Percentiles rank a stretch among this genome's conserved stretches.
phyloP scores from a whole-genome alignment of 352 stramenopile genomes.

The Pythium folliculosum region DNA sequence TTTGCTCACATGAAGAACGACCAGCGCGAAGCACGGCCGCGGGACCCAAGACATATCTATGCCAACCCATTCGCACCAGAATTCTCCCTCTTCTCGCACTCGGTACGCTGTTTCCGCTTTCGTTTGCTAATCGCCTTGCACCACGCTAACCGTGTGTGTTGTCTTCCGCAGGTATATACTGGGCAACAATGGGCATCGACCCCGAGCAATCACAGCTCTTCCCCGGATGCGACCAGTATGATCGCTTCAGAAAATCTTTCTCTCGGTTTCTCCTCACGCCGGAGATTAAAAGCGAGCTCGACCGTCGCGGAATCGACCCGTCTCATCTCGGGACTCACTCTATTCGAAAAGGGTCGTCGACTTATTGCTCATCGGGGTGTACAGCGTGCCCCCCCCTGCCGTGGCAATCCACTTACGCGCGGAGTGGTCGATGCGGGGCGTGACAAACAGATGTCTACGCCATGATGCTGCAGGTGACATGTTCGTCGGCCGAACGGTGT shows the following conservation, averaged over 20 bases:
- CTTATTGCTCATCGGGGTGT: constrained; percentile 23
- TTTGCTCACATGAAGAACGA: constrained; percentile 45
- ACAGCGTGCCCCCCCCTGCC: constrained; percentile 27
- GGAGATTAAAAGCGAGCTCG: constrained; percentile 19
- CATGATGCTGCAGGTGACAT: constrained; percentile 32
- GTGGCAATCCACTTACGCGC: constrained; percentile 27
- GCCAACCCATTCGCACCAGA: constrained; percentile 32
- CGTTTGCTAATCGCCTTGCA: not conserved
- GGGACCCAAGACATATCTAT: constrained; percentile 37
- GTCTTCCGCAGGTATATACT: constrained; percentile 16
- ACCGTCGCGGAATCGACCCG: constrained; percentile 17
- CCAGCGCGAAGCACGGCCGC: constrained; percentile 23
- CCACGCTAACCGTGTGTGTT: constrained; percentile 4
- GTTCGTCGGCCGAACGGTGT: constrained; percentile 28
- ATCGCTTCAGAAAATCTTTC: constrained; percentile 27
- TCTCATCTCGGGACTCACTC: constrained; percentile 30
- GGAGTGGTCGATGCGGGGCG: constrained; percentile 24
- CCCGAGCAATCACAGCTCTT: constrained; percentile 16
- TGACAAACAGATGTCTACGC: constrained; percentile 30
- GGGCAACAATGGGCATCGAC: constrained; percentile 12
- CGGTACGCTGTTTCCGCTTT: constrained; percentile 16
- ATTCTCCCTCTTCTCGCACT: constrained; percentile 35
- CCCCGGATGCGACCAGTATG: constrained; percentile 27
- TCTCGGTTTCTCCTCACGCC: constrained; percentile 5
- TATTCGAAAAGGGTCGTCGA: constrained; percentile 31